Evolutionary conservation across 202 grass and related monocot species (phyloP), one percentile per base, ranked within the genome.

Genomic region (Setaria italica): DNA sequence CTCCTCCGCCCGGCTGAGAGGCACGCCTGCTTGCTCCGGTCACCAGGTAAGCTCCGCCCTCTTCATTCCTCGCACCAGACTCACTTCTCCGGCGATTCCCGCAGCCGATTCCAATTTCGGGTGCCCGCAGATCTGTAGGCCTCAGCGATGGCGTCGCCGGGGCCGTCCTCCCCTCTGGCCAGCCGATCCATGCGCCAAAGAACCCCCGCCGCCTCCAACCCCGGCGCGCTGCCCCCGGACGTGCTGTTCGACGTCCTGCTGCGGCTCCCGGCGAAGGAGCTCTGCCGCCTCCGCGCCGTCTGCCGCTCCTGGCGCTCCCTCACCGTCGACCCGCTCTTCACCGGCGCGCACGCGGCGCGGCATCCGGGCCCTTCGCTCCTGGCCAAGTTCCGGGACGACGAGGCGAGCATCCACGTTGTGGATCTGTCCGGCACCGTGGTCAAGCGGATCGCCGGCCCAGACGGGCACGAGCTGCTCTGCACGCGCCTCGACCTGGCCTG

Each of bases 211-310:
- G 34, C 74, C 19, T 9, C 56, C 58, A 33, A 25, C 58, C 4
- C 76, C 58, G 76, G 43, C 13, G 43, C 5, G 41, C 57, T 78
- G 2, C 21, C 76, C 58, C 2, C 42, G 7, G 76, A 78, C 37
- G 8, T 64, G 21, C 76, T 78, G 15, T 78, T 47, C 21, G 19
- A 48, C 41, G 19, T 77, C 54, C 35, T 77, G 53, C 74, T 77
- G 9, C 37, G 74, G 19, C 56, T 77, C 35, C 54, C 74, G 20
- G 55, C 74, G 2, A 58, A 21, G 55, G 37, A 77, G 11, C 11
- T 77, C 55, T 77, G 74, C 74, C 74, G 74, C 37, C 55, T 77
- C 74, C 54, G 55, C 74, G 19, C 11, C 37, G 35, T 77, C 35
- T 79, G 76, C 25, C 76, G 76, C 13, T 48, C 56, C 9, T 79